Evolutionary conservation across 2,329 filamentous ascomycete species (phyloP), one percentile per base, ranked within the genome.

Genomic region (Stenocarpella maydis): DNA sequence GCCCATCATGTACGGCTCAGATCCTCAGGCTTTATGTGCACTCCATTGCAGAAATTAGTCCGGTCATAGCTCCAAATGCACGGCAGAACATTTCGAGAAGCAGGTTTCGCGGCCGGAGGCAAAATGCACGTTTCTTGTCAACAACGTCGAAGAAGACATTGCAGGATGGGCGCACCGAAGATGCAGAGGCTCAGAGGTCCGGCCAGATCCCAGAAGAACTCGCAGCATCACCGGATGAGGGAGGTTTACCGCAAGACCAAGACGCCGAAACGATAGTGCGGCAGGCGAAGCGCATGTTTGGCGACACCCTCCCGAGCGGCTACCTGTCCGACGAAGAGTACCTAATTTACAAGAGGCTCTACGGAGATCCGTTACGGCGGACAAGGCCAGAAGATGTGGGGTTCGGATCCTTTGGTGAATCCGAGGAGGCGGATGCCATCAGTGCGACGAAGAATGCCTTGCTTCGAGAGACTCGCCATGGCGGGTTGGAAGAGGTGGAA

Each of bases 281-380:
- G 68, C 85, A 89, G 73, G 91, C 93, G 43, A 89, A 91, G 74
- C 90, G 93, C 72, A 85, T 88, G 10, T 97, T 94, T 78, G 91
- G 94, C 71, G 90, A 96, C 75, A 90, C 86, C 0, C 80, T 98
- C 28, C 95, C 95, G 0, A 87, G 89, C 39, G 90, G 86, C 41
- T 88, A 93, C 74, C 79, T 98, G 64, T 89, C 84, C 41, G 84
- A 86, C 1, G 87, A 91, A 65, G 94, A 97, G 78, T 90, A 91
- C 75, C 83, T 82, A 58, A 82, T 97, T 0, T 97, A 97, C 79
- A 89, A 92, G 76, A 86, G 94, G 72, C 81, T 97, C 19, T 98
- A 96, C 78, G 95, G 95, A 1, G 84, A 90, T 41, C 93, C 94
- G 2, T 77, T 92, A 71, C 85, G 90, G 50, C 85, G 87, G 65